phyloP scores from a whole-genome alignment of 73 alveolate genomes.

The Strombidium stylifer region DNA sequence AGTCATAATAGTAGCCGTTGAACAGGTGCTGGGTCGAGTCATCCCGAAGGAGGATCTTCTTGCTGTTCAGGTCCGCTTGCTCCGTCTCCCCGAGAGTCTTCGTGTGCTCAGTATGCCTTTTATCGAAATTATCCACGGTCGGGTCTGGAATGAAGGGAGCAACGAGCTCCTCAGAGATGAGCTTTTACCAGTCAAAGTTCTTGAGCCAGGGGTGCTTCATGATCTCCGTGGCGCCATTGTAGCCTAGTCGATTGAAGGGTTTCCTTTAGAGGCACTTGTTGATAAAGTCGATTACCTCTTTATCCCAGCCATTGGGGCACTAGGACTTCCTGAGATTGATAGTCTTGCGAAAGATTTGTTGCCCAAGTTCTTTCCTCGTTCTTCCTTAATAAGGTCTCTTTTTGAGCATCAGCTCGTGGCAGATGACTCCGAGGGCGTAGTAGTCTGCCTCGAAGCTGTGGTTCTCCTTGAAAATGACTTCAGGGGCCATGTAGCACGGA shows the following conservation, averaged over 20 bases:
- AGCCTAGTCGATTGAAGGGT: slow-evolving; percentile 48
- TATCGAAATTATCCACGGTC: slow-evolving; percentile 26
- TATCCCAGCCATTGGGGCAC: slow-evolving; percentile 71
- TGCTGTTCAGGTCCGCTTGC: slow-evolving; percentile 15
- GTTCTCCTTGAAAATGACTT: slow-evolving; percentile 73
- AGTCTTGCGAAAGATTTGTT: slow-evolving; percentile 67
- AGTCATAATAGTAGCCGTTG: slow-evolving; percentile 62
- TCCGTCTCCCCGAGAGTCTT: slow-evolving; percentile 39
- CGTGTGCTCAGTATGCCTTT: slow-evolving; percentile 21
- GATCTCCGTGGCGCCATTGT: slow-evolving; percentile 57
- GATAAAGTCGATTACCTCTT: slow-evolving; percentile 72
- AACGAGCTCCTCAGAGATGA: slow-evolving; percentile 33
- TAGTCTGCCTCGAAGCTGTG: slow-evolving; percentile 70
- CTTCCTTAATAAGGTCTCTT: slow-evolving; percentile 78
- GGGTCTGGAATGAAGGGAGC: slow-evolving; percentile 47
- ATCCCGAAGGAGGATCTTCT: not conserved
- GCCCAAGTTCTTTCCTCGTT: slow-evolving; percentile 63
- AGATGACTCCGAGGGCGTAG: slow-evolving; percentile 84
- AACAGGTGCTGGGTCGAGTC: slow-evolving; percentile 3
- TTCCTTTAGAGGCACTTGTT: slow-evolving; percentile 39
- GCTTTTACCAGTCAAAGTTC: slow-evolving; percentile 62
- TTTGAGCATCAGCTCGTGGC: slow-evolving; percentile 72
- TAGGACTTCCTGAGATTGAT: slow-evolving; percentile 52
- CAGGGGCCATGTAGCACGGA: slow-evolving; percentile 81
- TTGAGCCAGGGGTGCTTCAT: slow-evolving; percentile 77